Evolutionary conservation across 148 eudicot genomes (phyloP), one percentile per base, ranked within the genome.

Genomic region (Diospyros kaki): DNA sequence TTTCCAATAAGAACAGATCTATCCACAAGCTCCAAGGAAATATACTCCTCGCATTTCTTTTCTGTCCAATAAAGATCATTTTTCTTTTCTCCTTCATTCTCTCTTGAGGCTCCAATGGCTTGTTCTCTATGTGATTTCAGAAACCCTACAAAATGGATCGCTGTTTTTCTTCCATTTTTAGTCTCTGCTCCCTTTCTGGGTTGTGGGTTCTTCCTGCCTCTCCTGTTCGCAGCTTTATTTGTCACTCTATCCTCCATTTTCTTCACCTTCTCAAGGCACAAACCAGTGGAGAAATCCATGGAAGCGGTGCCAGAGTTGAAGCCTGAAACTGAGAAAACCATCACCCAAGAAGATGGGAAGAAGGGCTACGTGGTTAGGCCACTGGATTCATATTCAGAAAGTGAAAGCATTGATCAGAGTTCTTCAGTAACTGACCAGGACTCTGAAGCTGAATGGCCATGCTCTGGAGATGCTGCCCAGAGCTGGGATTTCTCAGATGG

Each of bases 371-470:
- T 59, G 73, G 71, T 69, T 3, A 44, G 73, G 56, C 69, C 85
- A 41, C 38, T 17, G 58, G 89, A 84, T 61, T 66, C 72, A 54
- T 74, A 80, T 71, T 89, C 91, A 14, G 91, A 89, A 81, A 85
- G 77, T 75, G 90, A 86, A 62, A 82, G 89, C 73, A 60, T 72
- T 74, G 91, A 83, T 55, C 84, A 77, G 4, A 4, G 8, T 8
- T 71, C 82, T 38, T 83, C 81, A 43, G 82, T 78, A 15, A 85
- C 89, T 75, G 81, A 87, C 51, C 90, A 89, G 65, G 83, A 86
- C 53, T 88, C 90, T 0, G 88, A 88, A 68, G 77, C 67, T 18
- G 92, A 88, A 2, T 82, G 88, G 86, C 74, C 75, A 6, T 83
- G 59, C n/a, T 74, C 84, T 40, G 73, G 78, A 48, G 62, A 69